Conservation (phyloP, 345 rosid species). For the Kandelia obovata region DNA sequence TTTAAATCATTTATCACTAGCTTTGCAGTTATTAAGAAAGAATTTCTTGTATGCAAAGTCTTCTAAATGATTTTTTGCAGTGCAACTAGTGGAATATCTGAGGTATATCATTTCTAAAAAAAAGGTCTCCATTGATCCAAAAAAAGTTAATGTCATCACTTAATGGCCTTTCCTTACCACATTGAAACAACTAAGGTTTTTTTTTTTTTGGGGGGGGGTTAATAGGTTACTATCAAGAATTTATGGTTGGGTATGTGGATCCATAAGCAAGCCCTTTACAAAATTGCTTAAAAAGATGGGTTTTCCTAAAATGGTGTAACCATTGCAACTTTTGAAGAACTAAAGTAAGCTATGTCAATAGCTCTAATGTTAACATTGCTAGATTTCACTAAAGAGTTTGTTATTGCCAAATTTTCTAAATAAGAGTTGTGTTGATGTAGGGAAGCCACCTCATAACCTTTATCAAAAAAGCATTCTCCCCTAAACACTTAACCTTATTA, state of each 20-base stretch:
- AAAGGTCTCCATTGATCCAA: background rate
- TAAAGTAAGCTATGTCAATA: rapidly evolving
- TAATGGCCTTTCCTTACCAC: background rate
- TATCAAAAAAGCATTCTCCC: background rate
- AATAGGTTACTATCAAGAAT: background rate
- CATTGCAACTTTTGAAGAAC: rapidly evolving
- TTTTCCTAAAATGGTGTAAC: too few relatives aligned
- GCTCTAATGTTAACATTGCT: background rate
- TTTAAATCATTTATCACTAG: background rate
- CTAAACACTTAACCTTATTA: background rate
- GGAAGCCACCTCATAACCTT: background rate
- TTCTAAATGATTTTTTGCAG: background rate
- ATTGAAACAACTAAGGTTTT: background rate
- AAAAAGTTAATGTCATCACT: background rate
- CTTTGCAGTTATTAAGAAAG: background rate
- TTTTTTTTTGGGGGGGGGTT: background rate
- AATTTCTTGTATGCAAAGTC: background rate
- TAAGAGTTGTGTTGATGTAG: background rate
- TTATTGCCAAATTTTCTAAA: background rate
- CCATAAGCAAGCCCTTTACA: background rate
- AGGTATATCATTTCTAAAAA: background rate
- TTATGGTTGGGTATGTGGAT: too few relatives aligned
- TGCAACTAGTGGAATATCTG: background rate
- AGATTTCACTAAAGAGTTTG: background rate
- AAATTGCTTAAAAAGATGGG: background rate